phyloP scores from a whole-genome alignment of 1,284 basidiomycete species.

The Cryptococcus maquisensis region DNA sequence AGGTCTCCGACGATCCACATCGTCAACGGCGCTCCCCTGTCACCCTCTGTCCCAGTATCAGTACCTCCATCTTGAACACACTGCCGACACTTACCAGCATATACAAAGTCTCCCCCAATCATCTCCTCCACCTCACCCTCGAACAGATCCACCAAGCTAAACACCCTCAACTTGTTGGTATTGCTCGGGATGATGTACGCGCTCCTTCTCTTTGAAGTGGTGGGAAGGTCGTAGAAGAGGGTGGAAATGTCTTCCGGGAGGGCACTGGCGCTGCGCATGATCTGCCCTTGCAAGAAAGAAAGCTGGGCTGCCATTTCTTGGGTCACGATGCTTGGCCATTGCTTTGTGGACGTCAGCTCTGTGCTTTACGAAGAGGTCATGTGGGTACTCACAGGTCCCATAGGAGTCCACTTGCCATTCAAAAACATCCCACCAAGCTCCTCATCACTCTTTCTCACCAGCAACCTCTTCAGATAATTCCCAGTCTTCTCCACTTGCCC shows the following conservation, averaged over 20 bases:
- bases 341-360: slow-evolving; percentile 49
- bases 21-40: slow-evolving; percentile 47
- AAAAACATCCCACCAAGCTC: slow-evolving; percentile 57
- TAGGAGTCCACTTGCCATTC: slow-evolving; percentile 74
- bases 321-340: slow-evolving; percentile 57
- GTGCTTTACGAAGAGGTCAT: neutral
- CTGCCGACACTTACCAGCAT: slow-evolving; percentile 54
- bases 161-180: slow-evolving; percentile 24
- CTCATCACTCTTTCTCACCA: slow-evolving; percentile 22
- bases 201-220: slow-evolving; percentile 66
- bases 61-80: slow-evolving; percentile 27
- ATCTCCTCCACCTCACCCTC: slow-evolving; percentile 15
- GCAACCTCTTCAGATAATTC: slow-evolving; percentile 34
- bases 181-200: slow-evolving; percentile 36
- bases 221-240: slow-evolving; percentile 86
- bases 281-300: slow-evolving; percentile 67
- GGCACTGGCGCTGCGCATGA: slow-evolving; percentile 56
- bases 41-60: neutral
- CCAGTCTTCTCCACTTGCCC: slow-evolving; percentile 16
- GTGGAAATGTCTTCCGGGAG: slow-evolving; percentile 62
- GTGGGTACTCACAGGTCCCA: slow-evolving; percentile 61
- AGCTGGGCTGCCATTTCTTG: slow-evolving; percentile 60
- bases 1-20: slow-evolving; percentile 75
- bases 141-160: slow-evolving; percentile 35
- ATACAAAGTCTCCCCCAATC: slow-evolving; percentile 56